These are phyloP conservation scores for Malania oleifera DNA, from an alignment of 164 flowering plant genomes.

Conservation along the genomic window DNA sequence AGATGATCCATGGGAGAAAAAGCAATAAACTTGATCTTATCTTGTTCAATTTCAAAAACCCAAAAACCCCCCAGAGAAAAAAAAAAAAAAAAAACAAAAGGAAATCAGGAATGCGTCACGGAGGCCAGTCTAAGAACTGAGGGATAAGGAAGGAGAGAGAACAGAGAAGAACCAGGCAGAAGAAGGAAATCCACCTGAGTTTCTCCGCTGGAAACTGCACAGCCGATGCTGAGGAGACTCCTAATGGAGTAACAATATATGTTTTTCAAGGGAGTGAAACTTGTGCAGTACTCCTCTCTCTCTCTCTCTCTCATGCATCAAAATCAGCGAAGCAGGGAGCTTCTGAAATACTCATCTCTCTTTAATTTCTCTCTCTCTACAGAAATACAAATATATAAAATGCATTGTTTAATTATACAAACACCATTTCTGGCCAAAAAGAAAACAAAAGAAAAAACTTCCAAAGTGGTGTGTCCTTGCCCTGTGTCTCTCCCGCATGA, in stretches of 20 bases:
- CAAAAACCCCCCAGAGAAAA: constrained; percentile 2
- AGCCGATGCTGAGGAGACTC: constrained; percentile 16
- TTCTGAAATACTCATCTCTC: constrained; percentile 42
- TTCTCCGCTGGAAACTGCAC: constrained; percentile 20
- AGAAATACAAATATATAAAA: constrained; percentile 3
- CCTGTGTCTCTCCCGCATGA: no score
- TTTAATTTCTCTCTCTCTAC: constrained; percentile 10
- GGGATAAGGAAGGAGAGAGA: not conserved
- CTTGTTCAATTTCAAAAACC: constrained; percentile 1
- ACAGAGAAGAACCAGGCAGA: constrained; percentile 4
- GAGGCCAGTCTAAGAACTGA: constrained; percentile 1
- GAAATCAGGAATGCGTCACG: not conserved
- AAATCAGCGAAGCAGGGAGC: constrained; percentile 62
- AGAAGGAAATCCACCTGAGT: constrained; percentile 34
- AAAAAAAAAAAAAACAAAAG: not conserved
- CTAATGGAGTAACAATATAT: constrained; percentile 26
- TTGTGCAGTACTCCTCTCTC: constrained; percentile 35
- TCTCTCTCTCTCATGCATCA: constrained; percentile 37
- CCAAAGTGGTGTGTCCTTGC: no score
- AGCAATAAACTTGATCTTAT: not conserved
- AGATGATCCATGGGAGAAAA: not conserved
- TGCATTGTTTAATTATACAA: constrained; percentile 5
- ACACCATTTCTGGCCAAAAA: not conserved
- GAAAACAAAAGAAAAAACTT: no score
- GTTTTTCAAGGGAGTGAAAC: constrained; percentile 24